A percentile compares a stretch with the other conserved stretches of the same genome.
Evolutionary conservation across 345 rosid species (phyloP).

Genomic region (Aegle marmelos): DNA sequence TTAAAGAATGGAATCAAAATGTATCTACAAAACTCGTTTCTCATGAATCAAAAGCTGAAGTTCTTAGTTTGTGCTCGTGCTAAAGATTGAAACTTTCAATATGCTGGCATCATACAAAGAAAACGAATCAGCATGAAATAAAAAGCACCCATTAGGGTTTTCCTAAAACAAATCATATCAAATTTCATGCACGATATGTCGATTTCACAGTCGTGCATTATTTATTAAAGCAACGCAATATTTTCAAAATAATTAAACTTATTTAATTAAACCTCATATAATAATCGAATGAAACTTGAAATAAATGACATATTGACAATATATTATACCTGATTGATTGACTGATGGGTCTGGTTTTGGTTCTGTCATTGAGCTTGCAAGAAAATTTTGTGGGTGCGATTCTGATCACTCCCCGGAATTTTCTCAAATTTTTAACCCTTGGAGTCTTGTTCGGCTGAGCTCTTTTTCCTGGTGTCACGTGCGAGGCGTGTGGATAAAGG

Average conservation of each 20-base stretch:
- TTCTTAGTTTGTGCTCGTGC: neutral
- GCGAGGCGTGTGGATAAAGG: too few species aligned
- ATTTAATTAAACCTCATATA: neutral
- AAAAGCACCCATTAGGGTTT: neutral
- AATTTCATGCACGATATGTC: neutral
- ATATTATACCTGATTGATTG: neutral
- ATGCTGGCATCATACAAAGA: neutral
- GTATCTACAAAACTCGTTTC: neutral
- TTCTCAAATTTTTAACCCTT: too few species aligned
- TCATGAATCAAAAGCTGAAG: neutral
- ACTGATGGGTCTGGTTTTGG: slow-evolving; percentile 4
- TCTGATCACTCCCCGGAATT: neutral
- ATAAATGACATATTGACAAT: neutral
- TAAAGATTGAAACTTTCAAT: slow-evolving; percentile 4
- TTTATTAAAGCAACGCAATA: too few species aligned
- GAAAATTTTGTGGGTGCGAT: neutral
- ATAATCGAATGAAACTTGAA: neutral
- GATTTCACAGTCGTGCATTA: too few species aligned
- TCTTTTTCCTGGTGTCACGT: too few species aligned
- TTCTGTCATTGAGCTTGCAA: slow-evolving; percentile 9
- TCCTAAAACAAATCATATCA: neutral
- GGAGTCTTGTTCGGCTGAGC: too few species aligned
- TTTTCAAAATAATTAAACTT: neutral
- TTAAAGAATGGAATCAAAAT: neutral
- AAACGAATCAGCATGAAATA: neutral